A percentile compares a stretch with the other conserved stretches of the same genome.
phyloP scores from a whole-genome alignment of 2,329 filamentous ascomycete genomes.

The Colletotrichum viniferum region DNA sequence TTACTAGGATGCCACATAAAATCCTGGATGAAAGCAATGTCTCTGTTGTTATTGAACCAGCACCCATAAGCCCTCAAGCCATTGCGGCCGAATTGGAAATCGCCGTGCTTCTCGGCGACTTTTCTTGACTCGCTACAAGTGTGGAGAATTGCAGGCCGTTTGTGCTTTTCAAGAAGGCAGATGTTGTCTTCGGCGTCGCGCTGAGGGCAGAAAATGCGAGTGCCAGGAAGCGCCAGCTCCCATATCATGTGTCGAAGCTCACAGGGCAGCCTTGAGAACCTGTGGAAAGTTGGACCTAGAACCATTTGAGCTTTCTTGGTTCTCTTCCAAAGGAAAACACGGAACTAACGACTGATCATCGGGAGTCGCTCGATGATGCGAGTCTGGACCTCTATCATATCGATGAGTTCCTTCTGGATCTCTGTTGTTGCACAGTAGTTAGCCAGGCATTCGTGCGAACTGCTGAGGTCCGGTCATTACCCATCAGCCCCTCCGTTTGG shows the following conservation, averaged over 20 bases:
- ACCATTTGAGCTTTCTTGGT: not conserved
- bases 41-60: not conserved
- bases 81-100: not conserved
- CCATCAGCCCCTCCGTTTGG: not conserved
- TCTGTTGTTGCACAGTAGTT: not conserved
- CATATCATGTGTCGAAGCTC: not conserved
- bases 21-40: not conserved
- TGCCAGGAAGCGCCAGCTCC: not conserved
- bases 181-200: no score
- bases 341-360: no score
- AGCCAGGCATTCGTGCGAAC: not conserved
- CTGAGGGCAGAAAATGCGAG: not conserved
- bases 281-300: not conserved
- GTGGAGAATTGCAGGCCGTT: not conserved
- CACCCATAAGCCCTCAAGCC: not conserved
- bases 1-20: no score
- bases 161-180: not conserved
- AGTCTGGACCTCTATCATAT: not conserved
- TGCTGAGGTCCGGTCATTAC: not conserved
- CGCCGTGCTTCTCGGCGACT: not conserved
- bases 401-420: not conserved
- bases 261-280: not conserved
- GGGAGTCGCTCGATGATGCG: no score
- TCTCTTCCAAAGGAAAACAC: not conserved
- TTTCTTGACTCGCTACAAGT: not conserved